Evolutionary conservation across 441 rosid genomes (phyloP).

Genomic region (Pelargonium myrrhifolium): DNA sequence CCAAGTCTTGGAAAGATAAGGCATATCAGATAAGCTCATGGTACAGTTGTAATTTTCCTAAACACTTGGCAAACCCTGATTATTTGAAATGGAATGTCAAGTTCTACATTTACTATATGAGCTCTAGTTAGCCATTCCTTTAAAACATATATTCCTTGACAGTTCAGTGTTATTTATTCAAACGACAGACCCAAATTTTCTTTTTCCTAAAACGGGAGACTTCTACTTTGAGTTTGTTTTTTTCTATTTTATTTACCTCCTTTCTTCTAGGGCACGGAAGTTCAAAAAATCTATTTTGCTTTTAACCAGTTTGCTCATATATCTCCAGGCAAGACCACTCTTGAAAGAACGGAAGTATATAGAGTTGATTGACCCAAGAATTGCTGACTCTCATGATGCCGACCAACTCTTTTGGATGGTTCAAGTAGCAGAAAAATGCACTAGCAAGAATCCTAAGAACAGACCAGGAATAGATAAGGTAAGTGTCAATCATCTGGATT

Average conservation of each 20-base stretch:
- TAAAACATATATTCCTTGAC: background rate
- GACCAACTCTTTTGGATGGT: constrained; percentile 33
- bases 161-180: background rate
- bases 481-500: constrained; percentile 4
- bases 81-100: background rate
- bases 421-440: constrained; percentile 28
- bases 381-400: constrained; percentile 18
- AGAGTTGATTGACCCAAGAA: constrained; percentile 26
- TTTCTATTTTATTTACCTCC: background rate
- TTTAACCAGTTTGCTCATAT: background rate
- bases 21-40: no score
- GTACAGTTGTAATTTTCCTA: background rate
- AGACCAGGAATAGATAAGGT: constrained; percentile 35
- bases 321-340: constrained; percentile 32
- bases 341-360: constrained; percentile 24
- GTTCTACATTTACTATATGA: background rate
- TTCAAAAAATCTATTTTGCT: background rate
- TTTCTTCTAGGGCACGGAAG: background rate
- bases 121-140: background rate
- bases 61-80: background rate
- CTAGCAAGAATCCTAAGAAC: constrained; percentile 26
- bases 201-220: background rate
- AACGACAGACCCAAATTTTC: background rate
- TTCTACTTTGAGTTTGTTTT: no score
- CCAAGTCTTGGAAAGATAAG: no score